A percentile compares a stretch with the other conserved stretches of the same genome.
phyloP scores from a whole-genome alignment of 31 red algal genomes.

The Pterothamnion heteromorphum region DNA sequence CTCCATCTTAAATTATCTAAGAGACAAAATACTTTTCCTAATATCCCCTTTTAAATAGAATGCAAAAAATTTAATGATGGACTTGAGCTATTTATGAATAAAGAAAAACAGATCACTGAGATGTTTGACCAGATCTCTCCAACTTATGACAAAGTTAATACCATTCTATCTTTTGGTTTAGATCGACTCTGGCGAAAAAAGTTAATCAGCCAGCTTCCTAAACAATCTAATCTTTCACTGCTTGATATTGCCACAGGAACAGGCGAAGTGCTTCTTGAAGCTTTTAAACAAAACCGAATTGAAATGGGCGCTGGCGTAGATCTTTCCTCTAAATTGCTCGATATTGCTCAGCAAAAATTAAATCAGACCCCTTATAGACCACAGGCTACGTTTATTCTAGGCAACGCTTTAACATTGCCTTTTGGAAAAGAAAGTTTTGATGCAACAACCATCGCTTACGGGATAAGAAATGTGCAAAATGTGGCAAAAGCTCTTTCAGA shows the following conservation, averaged over 20 bases:
- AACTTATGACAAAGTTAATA: conserved; percentile 84
- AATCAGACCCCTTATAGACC: neutral
- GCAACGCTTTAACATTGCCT: conserved; percentile 67
- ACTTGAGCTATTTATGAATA: no score
- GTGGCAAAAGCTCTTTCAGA: conserved; percentile 62
- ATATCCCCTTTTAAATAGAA: no score
- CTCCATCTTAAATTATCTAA: no score
- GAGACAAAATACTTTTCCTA: no score
- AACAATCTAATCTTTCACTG: conserved; percentile 19
- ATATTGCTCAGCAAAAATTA: conserved; percentile 52
- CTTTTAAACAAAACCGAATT: conserved; percentile 36
- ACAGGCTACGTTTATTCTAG: conserved; percentile 44
- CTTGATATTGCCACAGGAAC: conserved; percentile 91
- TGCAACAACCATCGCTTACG: conserved; percentile 75
- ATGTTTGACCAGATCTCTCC: conserved; percentile 85
- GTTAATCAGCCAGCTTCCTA: conserved; percentile 47
- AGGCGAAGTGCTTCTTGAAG: conserved; percentile 61
- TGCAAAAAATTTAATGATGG: no score
- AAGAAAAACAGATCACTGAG: neutral
- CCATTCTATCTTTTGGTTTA: conserved; percentile 72
- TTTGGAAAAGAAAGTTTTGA: conserved; percentile 68
- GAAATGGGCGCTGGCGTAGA: conserved; percentile 68
- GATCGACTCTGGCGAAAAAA: conserved; percentile 66
- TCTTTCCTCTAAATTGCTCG: conserved; percentile 75
- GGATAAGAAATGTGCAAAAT: conserved; percentile 87